phyloP scores from a whole-genome alignment of 31 red algal genomes.

The Odonthalia washingtoniensis region DNA sequence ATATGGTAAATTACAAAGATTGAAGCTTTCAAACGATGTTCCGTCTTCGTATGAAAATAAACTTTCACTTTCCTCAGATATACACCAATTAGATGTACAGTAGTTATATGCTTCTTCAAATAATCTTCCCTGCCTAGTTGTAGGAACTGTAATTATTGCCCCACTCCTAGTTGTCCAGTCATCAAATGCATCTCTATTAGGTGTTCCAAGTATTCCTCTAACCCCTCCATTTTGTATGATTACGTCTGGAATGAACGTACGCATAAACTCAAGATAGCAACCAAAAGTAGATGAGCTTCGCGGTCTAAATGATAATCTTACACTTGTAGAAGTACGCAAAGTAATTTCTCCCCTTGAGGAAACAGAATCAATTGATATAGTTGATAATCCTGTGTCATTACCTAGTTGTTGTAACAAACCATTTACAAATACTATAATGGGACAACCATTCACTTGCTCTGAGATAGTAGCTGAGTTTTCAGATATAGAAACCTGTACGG shows the following conservation, averaged over 20 bases:
- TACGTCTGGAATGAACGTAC: not conserved
- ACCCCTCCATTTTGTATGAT: not conserved
- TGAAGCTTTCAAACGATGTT: not conserved
- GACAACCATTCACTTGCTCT: conserved; percentile 18
- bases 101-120: conserved; percentile 29
- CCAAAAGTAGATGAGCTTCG: not conserved
- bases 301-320: not conserved
- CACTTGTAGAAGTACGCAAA: not conserved
- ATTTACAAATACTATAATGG: conserved; percentile 28
- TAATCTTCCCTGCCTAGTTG: not conserved
- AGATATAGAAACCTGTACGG: conserved; percentile 34
- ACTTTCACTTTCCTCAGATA: conserved; percentile 34
- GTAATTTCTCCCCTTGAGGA: not conserved
- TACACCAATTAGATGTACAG: conserved; percentile 65
- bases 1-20: conserved; percentile 24
- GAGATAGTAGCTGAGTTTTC: not conserved
- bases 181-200: conserved; percentile 43
- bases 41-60: conserved; percentile 37
- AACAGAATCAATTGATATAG: not conserved
- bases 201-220: conserved; percentile 48
- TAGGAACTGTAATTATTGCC: conserved; percentile 1
- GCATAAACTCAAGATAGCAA: not conserved
- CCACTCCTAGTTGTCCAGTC: conserved; percentile 52
- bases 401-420: not conserved
- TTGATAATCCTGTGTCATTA: not conserved